Base-by-base conservation (phyloP, 2,329 filamentous ascomycete genomes). In the Aaosphaeria arxii region DNA sequence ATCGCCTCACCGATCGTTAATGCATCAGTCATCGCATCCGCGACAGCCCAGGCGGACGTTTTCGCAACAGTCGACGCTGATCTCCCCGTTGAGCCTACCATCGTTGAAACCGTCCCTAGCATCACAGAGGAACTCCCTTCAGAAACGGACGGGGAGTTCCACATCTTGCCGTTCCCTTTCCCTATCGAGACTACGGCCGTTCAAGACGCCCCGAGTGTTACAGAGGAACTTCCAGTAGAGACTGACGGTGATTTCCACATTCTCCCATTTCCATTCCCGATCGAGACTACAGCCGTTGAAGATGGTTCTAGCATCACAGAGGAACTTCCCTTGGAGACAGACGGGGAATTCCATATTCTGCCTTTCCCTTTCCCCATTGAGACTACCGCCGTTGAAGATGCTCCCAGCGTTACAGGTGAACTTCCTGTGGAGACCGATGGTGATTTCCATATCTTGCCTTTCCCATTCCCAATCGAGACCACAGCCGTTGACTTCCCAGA, bases 331-430 rank as follows among this genome's bases (percentile, higher is more conserved):
- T 24, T 3, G 17, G 17, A 24, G 17, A 24, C 17, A 24, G 17
- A 24, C 17, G 17, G 17, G 17, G 41, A 43, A 11, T 9, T 43
- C 29, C 41, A 43, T 29, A 43, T 43, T 17, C 41, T 43, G 11
- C 41, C 41, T 11, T 43, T 43, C 41, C 41, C 41, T 11, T 43
- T 29, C 17, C 41, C 41, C 11, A 43, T 43, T 43, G 24, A 40
- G 39, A 40, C 39, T 9, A 36, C 33, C 7, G 33, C 33, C 7
- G 33, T 36, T 36, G 17, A 24, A 24, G 17, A 24, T 24, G 17
- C 17, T 24, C 17, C 17, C 17, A 24, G 17, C 17, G 17, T 24
- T 24, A 24, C 17, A 24, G 17, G 17, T 24, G 17, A 24, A 24
- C 17, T 24, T 24, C 17, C 17, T 24, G 17, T 24, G 17, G 17